Evolutionary conservation across 192 early-diverging fungal species (phyloP), one percentile per base, ranked within the genome.

Genomic region (Cetraspora pellucida): DNA sequence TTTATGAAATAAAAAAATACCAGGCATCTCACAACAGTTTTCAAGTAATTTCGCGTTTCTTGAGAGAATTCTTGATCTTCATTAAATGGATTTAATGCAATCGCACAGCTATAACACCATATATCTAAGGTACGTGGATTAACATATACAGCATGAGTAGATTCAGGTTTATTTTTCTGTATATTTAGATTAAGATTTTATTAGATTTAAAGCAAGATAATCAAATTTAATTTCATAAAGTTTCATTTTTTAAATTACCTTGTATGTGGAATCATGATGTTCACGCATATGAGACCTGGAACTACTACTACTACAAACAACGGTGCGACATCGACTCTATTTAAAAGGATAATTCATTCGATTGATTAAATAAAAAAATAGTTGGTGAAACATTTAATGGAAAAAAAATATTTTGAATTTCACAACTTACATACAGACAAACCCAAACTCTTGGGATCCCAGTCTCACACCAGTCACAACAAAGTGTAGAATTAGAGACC

Each of bases 61-160:
- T 77, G 58, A 13, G 78, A 76, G 4, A 84, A 72, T 27, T 64
- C 10, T 9, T 52, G 46, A 30, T 27, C 52, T 25, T 57, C 50
- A 28, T 47, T 58, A 28, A 84, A 81, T 27, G 82, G 82, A 55
- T 84, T 81, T 46, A 84, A 55, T 37, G 77, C 82, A 44, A 58
- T 74, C n/a, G 75, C 72, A 59, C 82, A 84, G n/a, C 55, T 65
- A 61, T 80, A 77, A 61, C 82, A 84, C 58, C 60, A 81, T 52
- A 84, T 79, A 2, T 74, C 81, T 59, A 84, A 71, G 1, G 82
- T 73, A 37, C 80, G 78, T 55, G 82, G 82, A 44, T 84, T 84
- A 55, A 81, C 71, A 31, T 76, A 84, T 44, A 84, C 72, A 25
- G 80, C 81, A 68, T 84, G 82, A 49, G 78, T 81, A 13, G 80